phyloP scores from a whole-genome alignment of 495 filamentous ascomycete species.

The Aspergillus panamensis region DNA sequence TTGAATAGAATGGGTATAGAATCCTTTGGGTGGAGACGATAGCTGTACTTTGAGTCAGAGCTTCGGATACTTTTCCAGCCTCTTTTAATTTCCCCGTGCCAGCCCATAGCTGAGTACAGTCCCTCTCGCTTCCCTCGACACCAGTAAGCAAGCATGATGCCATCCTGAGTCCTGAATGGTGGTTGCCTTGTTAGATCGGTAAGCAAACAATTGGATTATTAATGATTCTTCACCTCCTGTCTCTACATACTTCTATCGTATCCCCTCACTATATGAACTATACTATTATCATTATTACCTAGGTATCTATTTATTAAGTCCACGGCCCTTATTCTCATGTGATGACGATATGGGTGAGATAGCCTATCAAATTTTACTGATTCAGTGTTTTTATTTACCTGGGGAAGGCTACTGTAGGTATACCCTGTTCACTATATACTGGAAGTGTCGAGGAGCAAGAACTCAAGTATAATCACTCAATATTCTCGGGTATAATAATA shows the following conservation, averaged over 20 bases:
- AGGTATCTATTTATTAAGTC: too few relatives aligned
- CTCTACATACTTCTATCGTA: neutral
- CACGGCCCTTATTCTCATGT: neutral
- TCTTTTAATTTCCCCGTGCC: neutral
- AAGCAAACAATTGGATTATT: neutral
- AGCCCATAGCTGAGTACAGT: too few relatives aligned
- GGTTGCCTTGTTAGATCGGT: neutral
- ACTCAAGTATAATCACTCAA: too few relatives aligned
- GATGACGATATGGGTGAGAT: neutral
- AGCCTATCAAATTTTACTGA: neutral
- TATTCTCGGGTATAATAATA: too few relatives aligned
- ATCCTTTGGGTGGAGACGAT: neutral
- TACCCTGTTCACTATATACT: neutral
- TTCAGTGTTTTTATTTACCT: neutral
- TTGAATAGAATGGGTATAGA: neutral
- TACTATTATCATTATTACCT: too few relatives aligned
- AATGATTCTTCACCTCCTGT: neutral
- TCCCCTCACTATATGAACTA: too few relatives aligned
- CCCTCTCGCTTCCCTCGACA: neutral
- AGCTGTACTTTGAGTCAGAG: neutral
- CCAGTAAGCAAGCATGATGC: neutral
- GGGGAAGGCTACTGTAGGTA: neutral
- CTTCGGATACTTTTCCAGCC: constrained; percentile 1
- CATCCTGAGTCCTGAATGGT: neutral
- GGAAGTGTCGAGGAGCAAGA: too few relatives aligned